Conservation (phyloP, 345 rosid species). For the Firmiana major region DNA sequence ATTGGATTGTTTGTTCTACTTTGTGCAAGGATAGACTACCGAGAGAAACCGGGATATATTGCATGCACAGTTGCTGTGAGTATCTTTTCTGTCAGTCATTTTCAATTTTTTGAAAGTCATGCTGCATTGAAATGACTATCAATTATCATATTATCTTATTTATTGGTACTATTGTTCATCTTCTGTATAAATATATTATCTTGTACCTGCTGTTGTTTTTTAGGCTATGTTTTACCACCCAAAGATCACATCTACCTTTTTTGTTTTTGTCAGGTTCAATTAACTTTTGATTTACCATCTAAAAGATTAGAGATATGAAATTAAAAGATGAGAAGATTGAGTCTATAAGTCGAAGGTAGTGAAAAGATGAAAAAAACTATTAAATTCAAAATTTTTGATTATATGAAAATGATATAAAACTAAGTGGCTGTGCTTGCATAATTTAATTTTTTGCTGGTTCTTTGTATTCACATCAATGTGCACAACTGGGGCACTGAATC, state of each 20-base stretch:
- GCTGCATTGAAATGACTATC: not conserved
- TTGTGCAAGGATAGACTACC: slow-evolving; percentile 61
- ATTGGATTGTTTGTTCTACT: slow-evolving; percentile 55
- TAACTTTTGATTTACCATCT: not conserved
- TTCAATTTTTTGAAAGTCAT: not conserved
- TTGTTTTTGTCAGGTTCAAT: not conserved
- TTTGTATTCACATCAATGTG: not conserved
- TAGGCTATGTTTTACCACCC: not conserved
- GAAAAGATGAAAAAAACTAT: not conserved
- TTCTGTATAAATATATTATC: not conserved
- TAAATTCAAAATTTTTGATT: not conserved
- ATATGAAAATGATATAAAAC: not conserved
- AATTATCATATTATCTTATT: not conserved
- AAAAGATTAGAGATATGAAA: not conserved
- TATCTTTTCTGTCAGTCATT: not conserved
- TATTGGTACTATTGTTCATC: not conserved
- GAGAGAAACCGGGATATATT: slow-evolving; percentile 91
- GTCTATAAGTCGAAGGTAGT: not conserved
- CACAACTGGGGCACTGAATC: no score
- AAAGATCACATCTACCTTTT: not conserved
- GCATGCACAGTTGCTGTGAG: slow-evolving; percentile 37
- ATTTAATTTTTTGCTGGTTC: not conserved
- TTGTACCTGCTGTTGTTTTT: not conserved
- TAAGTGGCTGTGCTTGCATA: not conserved
- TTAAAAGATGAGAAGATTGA: not conserved